Conservation (phyloP, 345 rosid species). For the Eucalyptus albens region DNA sequence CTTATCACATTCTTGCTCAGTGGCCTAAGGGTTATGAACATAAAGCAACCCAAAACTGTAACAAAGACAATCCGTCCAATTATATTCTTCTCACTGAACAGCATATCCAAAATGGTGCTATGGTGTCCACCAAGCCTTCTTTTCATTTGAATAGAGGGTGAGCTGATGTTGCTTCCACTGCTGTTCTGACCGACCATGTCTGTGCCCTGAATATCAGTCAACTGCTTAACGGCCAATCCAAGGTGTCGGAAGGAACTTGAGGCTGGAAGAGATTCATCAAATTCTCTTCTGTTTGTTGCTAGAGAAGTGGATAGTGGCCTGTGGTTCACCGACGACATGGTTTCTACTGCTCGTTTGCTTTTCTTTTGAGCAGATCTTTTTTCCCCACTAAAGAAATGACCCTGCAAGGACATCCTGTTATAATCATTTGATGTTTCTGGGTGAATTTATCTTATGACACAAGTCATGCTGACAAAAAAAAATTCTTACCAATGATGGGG, state of each 20-base stretch:
- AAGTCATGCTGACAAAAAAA: neutral
- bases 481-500: constrained; percentile 69
- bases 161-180: constrained; percentile 22
- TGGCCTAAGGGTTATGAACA: constrained; percentile 38
- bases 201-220: constrained; percentile 47
- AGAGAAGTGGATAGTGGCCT: constrained; percentile 40
- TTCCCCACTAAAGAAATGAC: constrained; percentile 47
- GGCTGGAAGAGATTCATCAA: constrained; percentile 22
- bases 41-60: constrained; percentile 45
- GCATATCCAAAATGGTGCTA: constrained; percentile 35
- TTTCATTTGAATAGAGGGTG: constrained; percentile 48
- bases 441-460: neutral
- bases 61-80: constrained; percentile 31
- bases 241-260: constrained; percentile 44
- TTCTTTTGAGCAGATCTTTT: constrained; percentile 39
- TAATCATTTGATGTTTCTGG: neutral
- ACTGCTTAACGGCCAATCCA: constrained; percentile 71
- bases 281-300: constrained; percentile 26
- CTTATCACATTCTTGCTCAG: constrained; percentile 21
- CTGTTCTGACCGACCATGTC: constrained; percentile 20
- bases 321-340: constrained; percentile 16
- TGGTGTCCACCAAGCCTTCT: constrained; percentile 42
- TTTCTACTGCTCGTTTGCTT: constrained; percentile 21
- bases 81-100: constrained; percentile 29
- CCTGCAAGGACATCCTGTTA: constrained; percentile 21